Base-by-base conservation (phyloP, 176 grass and related monocot species). In the Stipa capillata region DNA sequence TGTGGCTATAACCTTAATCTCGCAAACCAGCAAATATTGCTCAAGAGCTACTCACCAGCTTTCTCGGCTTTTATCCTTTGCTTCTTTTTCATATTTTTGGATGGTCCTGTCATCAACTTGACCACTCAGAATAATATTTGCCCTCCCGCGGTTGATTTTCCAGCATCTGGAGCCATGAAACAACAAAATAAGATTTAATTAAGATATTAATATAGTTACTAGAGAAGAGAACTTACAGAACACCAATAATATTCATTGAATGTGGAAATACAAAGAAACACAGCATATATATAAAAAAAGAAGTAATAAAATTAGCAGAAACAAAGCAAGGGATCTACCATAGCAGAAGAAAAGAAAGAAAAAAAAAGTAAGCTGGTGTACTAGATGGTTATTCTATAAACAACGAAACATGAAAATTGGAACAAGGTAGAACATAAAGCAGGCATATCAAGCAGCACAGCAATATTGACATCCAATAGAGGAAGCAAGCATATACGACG, bases 21-120 rank as follows among this genome's bases (percentile, higher is more conserved):
- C 6, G 18, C 66, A 48, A 20, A 70, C 2, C 68, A n/a, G n/a
- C n/a, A n/a, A 35, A 68, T 27, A 14, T 49, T 40, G 48, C 15
- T 34, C 23, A 39, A 7, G 24, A 40, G 7, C 31, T 58, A 75
- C 89, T 65, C 61, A 97, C 95, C 91, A 97, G 15, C 92, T 97
- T 86, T 97, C 95, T 59, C 89, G 76, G 61, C 89, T 97, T 94
- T 97, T 97, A 65, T 97, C 94, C 78, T 94, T 97, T 51, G 91
- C 94, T 92, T 97, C 91, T 51, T 92, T 97, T 79, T 97, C 94
- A 86, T 97, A 97, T 83, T 97, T 97, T 79, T 97, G 94, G 82
- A 97, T 97, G 66, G 94, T 93, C 75, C 91, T 85, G 14, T 97
- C 94, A 88, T 97, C 94, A 28, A 97, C 91, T 79, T 97, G 94